These are phyloP conservation scores for Corymbia calophylla DNA, from an alignment of 441 rosid species.

Conservation along the genomic window DNA sequence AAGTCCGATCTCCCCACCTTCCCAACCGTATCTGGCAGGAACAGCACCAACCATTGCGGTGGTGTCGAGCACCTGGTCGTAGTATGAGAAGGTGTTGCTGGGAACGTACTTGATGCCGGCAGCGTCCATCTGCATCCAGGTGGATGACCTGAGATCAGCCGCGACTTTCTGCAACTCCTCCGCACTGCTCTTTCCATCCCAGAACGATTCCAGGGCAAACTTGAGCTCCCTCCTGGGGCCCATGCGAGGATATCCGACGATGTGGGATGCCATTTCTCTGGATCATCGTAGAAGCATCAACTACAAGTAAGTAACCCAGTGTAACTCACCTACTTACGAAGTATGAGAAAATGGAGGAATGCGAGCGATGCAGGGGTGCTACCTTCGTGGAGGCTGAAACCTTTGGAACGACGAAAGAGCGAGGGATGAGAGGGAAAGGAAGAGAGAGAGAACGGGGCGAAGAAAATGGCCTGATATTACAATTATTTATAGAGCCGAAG, in stretches of 20 bases:
- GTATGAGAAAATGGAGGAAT: not conserved
- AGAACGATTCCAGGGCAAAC: conserved; percentile 86
- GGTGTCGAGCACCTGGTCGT: conserved; percentile 81
- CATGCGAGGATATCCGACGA: conserved; percentile 98
- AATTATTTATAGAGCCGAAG: too few relatives aligned
- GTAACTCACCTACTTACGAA: not conserved
- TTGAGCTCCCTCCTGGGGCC: conserved; percentile 98
- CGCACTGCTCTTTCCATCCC: conserved; percentile 87
- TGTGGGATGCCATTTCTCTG: conserved; percentile 77
- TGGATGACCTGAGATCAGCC: conserved; percentile 67
- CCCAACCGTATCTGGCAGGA: conserved; percentile 71
- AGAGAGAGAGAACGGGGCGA: not conserved
- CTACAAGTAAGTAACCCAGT: not conserved
- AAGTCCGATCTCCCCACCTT: conserved; percentile 66
- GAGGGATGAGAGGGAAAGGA: too few relatives aligned
- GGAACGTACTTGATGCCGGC: conserved; percentile 88
- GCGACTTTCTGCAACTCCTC: conserved; percentile 73
- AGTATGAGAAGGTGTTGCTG: conserved; percentile 90
- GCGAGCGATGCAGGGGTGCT: not conserved
- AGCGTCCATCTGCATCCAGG: conserved; percentile 83
- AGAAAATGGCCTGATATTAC: too few relatives aligned
- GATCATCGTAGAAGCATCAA: not conserved
- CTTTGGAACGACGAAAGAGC: not conserved
- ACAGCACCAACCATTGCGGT: conserved; percentile 91
- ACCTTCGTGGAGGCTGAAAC: not conserved